Base-by-base conservation (phyloP, 495 filamentous ascomycete genomes). In the Annulohypoxylon nitens region DNA sequence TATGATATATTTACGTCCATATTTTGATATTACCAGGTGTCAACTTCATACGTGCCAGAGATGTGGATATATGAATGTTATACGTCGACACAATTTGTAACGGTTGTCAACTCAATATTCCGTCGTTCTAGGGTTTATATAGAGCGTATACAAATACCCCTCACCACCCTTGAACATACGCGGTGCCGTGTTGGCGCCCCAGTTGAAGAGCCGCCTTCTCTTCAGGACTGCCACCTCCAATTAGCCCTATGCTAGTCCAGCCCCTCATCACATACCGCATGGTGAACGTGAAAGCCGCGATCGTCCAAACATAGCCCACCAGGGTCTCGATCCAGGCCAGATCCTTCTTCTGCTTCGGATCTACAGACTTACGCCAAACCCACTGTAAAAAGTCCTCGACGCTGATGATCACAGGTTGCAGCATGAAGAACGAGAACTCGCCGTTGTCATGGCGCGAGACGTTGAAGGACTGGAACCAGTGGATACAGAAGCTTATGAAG, bases 381-480 rank as follows among this genome's bases (percentile, higher is more conserved):
- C 72, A 73, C 11, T 64, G 48, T 16, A 67, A 37, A 30, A 71
- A 61, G 51, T 75, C 76, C 47, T 78, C 76, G 12, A 74, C 9
- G 20, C 57, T 73, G n/a, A 78, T 78, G 45, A 69, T 70, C 11
- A 73, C 54, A 2, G 76, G 76, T 41, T 78, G 76, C 48, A 61
- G 11, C 69, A 75, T 59, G 59, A 78, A 78, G 36, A 68, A 78
- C 3, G 66, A 48, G 11, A 71, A 7, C 54, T 75, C 69, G 45
- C 55, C 50, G 25, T 51, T 26, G 50, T 75, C 72, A 6, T 58
- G 45, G 30, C 61, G 47, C 16, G 36, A 14, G 47, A 48, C 23
- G 14, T 47, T 65, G n/a, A 50, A 61, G 3, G 70, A 25, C 34
- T 69, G 45, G 33, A 61, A 75, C 63, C 67, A 64, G 45, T 75